Percentiles rank a stretch among this genome's conserved stretches.
These are phyloP conservation scores for Haplographium delicatum DNA, from an alignment of 495 filamentous ascomycete species.

Conservation along the genomic window DNA sequence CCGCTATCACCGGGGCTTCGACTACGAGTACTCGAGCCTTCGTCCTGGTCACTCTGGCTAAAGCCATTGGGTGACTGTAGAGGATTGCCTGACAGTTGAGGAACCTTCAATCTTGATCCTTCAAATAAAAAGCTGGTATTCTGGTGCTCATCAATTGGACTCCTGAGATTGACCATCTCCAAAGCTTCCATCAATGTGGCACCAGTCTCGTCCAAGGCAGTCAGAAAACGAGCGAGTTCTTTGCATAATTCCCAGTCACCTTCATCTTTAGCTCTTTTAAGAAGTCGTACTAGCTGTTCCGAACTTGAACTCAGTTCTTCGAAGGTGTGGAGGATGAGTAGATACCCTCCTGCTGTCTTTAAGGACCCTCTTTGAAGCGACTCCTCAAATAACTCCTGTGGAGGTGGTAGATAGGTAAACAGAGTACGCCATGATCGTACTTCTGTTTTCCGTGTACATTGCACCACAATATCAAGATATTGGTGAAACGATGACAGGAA, in stretches of 20 bases:
- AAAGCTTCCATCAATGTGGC: constrained; percentile 76
- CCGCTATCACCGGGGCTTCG: constrained; percentile 10
- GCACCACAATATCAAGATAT: constrained; percentile 92
- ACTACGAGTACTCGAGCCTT: constrained; percentile 8
- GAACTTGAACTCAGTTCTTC: constrained; percentile 76
- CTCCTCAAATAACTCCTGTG: constrained; percentile 88
- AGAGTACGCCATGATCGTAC: constrained; percentile 91
- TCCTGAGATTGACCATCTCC: constrained; percentile 57
- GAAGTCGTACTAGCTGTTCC: constrained; percentile 75
- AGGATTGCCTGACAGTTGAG: constrained; percentile 34
- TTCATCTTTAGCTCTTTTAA: constrained; percentile 75
- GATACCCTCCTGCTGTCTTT: constrained; percentile 93
- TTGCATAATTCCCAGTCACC: constrained; percentile 96
- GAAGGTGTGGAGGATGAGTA: constrained; percentile 91
- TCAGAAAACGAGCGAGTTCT: constrained; percentile 87
- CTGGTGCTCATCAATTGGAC: constrained; percentile 33
- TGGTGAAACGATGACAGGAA: constrained; percentile 85
- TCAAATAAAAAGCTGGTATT: constrained; percentile 43
- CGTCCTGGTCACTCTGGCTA: constrained; percentile 12
- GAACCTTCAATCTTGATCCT: constrained; percentile 43
- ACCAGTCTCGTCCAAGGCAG: constrained; percentile 84
- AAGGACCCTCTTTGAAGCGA: constrained; percentile 75
- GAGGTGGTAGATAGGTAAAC: constrained; percentile 82
- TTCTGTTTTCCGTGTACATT: constrained; percentile 97
- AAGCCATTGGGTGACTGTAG: constrained; percentile 3